These are phyloP conservation scores for Aspergillus pseudoglaucus DNA, from an alignment of 2,329 filamentous ascomycete genomes.

Conservation along the genomic window DNA sequence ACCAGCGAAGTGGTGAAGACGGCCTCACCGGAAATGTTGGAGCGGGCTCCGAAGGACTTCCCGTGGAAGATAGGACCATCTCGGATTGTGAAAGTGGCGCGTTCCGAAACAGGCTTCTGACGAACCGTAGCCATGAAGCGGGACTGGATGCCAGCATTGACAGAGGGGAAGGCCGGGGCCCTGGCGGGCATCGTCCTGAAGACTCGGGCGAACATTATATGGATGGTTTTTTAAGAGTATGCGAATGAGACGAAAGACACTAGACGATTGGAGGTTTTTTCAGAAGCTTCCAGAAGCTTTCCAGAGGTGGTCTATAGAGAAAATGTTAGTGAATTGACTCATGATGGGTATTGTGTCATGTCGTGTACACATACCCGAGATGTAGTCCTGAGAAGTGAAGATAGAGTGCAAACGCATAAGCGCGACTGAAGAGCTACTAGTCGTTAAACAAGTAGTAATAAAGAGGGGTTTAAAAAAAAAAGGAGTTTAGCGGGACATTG, in stretches of 20 bases:
- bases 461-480: conserved; percentile 6
- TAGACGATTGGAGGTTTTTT: conserved; percentile 13
- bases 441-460: conserved; percentile 17
- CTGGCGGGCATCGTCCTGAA: conserved; percentile 47
- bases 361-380: conserved; percentile 47
- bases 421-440: conserved; percentile 47
- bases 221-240: conserved; percentile 8
- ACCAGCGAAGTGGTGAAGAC: conserved; percentile 98
- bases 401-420: conserved; percentile 81
- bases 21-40: conserved; percentile 94
- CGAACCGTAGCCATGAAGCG: conserved; percentile 59
- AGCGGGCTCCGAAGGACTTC: conserved; percentile 91
- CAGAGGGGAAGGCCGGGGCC: conserved; percentile 39
- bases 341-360: conserved; percentile 1
- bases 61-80: conserved; percentile 95
- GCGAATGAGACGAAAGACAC: conserved; percentile 9
- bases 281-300: conserved; percentile 58
- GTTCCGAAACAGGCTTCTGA: conserved; percentile 64
- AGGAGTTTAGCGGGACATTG: conserved; percentile 25
- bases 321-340: conserved; percentile 12
- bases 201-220: conserved; percentile 50
- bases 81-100: conserved; percentile 91
- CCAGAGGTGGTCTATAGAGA: conserved; percentile 55
- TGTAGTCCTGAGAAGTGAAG: conserved; percentile 78
- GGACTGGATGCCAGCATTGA: conserved; percentile 31